Conservation (phyloP, 2,329 filamentous ascomycete genomes). For the Pyrenochaeta sp. region DNA sequence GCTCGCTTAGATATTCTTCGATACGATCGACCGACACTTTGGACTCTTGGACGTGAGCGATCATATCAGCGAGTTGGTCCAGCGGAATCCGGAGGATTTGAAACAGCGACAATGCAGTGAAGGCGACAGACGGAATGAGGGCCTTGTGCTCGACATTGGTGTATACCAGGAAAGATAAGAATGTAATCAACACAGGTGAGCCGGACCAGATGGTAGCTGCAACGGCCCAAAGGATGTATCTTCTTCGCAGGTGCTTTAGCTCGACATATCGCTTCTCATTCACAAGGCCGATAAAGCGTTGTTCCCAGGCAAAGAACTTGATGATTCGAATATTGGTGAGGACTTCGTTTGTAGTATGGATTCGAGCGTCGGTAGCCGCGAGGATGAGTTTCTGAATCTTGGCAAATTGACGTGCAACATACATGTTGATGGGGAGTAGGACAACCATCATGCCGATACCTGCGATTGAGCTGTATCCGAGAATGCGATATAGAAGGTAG, state of each 20-base stretch:
- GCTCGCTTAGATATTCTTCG: constrained; percentile 90
- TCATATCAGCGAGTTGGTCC: constrained; percentile 97
- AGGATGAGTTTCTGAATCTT: constrained; percentile 90
- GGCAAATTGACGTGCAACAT: constrained; percentile 85
- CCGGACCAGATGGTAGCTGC: constrained; percentile 97
- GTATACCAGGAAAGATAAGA: constrained; percentile 94
- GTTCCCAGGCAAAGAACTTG: constrained; percentile 99
- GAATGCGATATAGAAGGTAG: constrained; percentile 83
- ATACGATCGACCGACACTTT: constrained; percentile 97
- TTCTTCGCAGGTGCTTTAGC: constrained; percentile 77
- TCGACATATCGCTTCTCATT: constrained; percentile 87
- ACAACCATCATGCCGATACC: constrained; percentile 90
- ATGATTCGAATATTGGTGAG: constrained; percentile 98
- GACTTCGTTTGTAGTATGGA: constrained; percentile 96
- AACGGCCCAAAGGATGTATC: constrained; percentile 90
- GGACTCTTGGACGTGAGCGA: constrained; percentile 96
- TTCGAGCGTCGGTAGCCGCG: constrained; percentile 91
- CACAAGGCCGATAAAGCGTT: constrained; percentile 84
- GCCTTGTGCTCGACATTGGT: constrained; percentile 89
- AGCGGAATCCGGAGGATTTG: constrained; percentile 91
- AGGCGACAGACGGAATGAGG: constrained; percentile 89
- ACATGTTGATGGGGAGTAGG: constrained; percentile 88
- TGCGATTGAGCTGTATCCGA: constrained; percentile 92
- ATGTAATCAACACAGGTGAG: constrained; percentile 92
- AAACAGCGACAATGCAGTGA: constrained; percentile 95